phyloP scores from a whole-genome alignment of 495 filamentous ascomycete genomes.

The Umbilicaria muhlenbergii region DNA sequence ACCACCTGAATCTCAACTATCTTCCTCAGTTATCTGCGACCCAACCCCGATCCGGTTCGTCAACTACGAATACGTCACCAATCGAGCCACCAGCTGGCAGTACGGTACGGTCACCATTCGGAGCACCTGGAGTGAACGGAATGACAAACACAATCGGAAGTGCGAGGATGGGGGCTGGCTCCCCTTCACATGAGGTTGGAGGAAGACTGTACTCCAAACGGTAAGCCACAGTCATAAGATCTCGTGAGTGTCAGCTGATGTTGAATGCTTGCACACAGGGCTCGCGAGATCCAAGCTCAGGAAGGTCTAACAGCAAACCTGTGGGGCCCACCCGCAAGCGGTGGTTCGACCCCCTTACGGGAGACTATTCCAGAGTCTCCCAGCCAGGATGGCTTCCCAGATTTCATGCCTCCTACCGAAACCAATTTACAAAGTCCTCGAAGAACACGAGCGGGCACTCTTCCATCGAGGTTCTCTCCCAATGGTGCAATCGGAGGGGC shows the following conservation, averaged over 20 bases:
- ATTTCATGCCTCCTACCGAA: conserved; percentile 56
- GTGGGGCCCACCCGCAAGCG: conserved; percentile 92
- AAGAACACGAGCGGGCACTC: conserved; percentile 83
- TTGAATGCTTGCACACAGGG: conserved; percentile 31
- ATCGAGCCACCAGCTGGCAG: conserved; percentile 59
- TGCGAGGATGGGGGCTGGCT: conserved; percentile 80
- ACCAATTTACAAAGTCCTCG: conserved; percentile 42
- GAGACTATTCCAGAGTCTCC: conserved; percentile 95
- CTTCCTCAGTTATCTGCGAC: conserved; percentile 55
- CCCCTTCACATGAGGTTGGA: conserved; percentile 85
- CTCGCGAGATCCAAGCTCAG: conserved; percentile 93
- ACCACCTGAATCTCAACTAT: conserved; percentile 64
- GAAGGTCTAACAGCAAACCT: conserved; percentile 76
- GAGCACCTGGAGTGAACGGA: conserved; percentile 45
- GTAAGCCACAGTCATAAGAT: conserved; percentile 34
- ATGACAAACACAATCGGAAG: conserved; percentile 54
- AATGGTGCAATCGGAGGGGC: conserved; percentile 38
- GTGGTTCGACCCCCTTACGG: conserved; percentile 85
- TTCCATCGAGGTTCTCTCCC: conserved; percentile 83
- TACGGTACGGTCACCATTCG: conserved; percentile 60
- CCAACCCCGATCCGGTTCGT: conserved; percentile 68
- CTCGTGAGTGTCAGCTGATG: neutral
- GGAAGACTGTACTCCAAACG: conserved; percentile 77
- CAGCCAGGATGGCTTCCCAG: conserved; percentile 89
- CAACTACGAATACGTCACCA: conserved; percentile 75